Evolutionary conservation across 176 grass and related monocot species (phyloP).

Genomic region (Puya raimondii): DNA sequence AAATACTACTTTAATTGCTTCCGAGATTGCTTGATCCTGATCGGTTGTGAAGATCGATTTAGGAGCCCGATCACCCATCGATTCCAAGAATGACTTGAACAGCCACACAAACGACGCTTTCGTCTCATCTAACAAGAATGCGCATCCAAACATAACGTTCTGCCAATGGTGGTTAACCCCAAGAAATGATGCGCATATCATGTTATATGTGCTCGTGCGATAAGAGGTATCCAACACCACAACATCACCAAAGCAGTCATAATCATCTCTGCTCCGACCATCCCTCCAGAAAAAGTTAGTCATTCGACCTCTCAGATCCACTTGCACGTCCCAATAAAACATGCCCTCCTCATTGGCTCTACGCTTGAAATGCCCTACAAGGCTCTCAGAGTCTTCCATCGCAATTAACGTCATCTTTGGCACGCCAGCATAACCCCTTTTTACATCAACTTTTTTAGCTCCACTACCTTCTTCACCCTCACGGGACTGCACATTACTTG

Average conservation of each 20-base stretch:
- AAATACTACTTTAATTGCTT: constrained; percentile 49
- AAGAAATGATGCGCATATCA: constrained; percentile 60
- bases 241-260: constrained; percentile 80
- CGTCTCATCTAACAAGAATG: constrained; percentile 73
- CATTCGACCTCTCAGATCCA: constrained; percentile 65
- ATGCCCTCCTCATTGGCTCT: constrained; percentile 77
- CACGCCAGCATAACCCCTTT: too few relatives aligned
- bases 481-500: too few relatives aligned
- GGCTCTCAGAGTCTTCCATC: constrained; percentile 54
- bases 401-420: background rate
- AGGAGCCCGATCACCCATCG: constrained; percentile 55
- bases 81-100: constrained; percentile 61
- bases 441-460: too few relatives aligned
- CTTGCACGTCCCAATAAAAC: constrained; percentile 78
- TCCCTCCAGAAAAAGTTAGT: constrained; percentile 82
- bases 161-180: constrained; percentile 90
- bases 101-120: constrained; percentile 63
- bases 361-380: constrained; percentile 69
- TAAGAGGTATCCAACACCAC: constrained; percentile 71
- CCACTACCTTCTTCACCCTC: too few relatives aligned
- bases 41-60: constrained; percentile 61
- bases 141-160: constrained; percentile 56
- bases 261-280: constrained; percentile 66
- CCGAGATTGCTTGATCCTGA: constrained; percentile 47
- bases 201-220: constrained; percentile 52